Evolutionary conservation across 1,284 basidiomycete genomes (phyloP).

Genomic region (Irpex sp.): DNA sequence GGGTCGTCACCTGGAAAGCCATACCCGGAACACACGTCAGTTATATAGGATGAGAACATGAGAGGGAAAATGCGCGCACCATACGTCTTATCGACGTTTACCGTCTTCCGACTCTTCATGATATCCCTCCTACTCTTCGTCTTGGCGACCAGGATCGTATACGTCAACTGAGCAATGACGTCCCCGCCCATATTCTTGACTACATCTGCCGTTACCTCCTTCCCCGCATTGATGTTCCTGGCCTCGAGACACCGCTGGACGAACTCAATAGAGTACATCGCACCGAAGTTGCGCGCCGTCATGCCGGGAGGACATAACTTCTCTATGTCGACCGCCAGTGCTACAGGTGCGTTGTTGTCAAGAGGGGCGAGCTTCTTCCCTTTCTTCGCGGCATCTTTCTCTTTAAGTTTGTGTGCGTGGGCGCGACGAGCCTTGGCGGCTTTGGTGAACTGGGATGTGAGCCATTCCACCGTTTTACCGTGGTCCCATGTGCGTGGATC

Average conservation of each 20-base stretch:
- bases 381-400: conserved; percentile 15
- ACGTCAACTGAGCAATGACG: conserved; percentile 22
- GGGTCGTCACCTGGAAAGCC: conserved; percentile 4
- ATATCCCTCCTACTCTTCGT: conserved; percentile 21
- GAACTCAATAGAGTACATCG: conserved; percentile 27
- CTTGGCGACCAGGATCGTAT: conserved; percentile 27
- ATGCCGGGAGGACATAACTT: conserved; percentile 25
- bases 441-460: conserved; percentile 22
- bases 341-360: conserved; percentile 9
- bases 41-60: no score
- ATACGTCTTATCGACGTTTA: conserved; percentile 15
- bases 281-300: conserved; percentile 26
- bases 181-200: conserved; percentile 20
- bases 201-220: conserved; percentile 12
- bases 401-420: conserved; percentile 8
- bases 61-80: conserved; percentile 13
- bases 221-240: conserved; percentile 5
- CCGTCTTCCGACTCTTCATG: conserved; percentile 25
- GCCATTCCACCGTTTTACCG: conserved; percentile 24
- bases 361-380: conserved; percentile 12
- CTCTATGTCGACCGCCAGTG: conserved; percentile 21
- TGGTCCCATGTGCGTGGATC: conserved; percentile 32
- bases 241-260: conserved; percentile 25
- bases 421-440: conserved; percentile 11
- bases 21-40: no score